Evolutionary conservation across 345 rosid species (phyloP), one percentile per base, ranked within the genome.

Genomic region (Bruguiera parviflora): DNA sequence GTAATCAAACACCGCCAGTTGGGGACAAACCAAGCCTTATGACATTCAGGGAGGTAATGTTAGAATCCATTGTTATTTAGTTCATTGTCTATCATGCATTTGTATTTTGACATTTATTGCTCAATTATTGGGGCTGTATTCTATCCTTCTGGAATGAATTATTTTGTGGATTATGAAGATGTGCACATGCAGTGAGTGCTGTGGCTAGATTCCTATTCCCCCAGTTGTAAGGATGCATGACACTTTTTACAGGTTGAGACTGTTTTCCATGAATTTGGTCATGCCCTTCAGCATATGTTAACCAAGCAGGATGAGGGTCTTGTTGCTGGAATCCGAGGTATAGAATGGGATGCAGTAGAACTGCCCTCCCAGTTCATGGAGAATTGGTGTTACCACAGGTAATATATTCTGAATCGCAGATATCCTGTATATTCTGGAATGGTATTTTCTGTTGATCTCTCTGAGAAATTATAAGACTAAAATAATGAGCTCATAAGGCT

Each of bases 371-470:
- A 92, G 60, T 92, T 92, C 78, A 92, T 93, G 98, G 96, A 92
- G 83, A 92, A 92, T 66, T 92, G 98, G 98, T 92, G 98, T 80
- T 92, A 90, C 82, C 98, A 90, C 74, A 88, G 93, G 98, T 92
- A 66, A 55, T 58, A n/a, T 71, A 43, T 13, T 22, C 51, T 46
- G 46, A 67, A 25, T 37, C 33, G 57, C 28, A 9, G 21, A 67
- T 13, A 49, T 49, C 16, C 18, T 13, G 5, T 43, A 43, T 43
- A 43, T 15, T 43, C 49, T 43, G 49, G 18, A 43, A 11, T 43
- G 49, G 19, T 43, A 43, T 43, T 11, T 43, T 13, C 49, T 43
- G 4, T 11, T 43, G 47, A 43, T 16, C 18, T 11, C 47, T 43
- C 47, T 11, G 47, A 11, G 47, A 43, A 43, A 43, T 10, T 43